A percentile compares a stretch with the other conserved stretches of the same genome.
These are phyloP conservation scores for Cryptococcus sp. DNA, from an alignment of 1,284 basidiomycete genomes.

Conservation along the genomic window DNA sequence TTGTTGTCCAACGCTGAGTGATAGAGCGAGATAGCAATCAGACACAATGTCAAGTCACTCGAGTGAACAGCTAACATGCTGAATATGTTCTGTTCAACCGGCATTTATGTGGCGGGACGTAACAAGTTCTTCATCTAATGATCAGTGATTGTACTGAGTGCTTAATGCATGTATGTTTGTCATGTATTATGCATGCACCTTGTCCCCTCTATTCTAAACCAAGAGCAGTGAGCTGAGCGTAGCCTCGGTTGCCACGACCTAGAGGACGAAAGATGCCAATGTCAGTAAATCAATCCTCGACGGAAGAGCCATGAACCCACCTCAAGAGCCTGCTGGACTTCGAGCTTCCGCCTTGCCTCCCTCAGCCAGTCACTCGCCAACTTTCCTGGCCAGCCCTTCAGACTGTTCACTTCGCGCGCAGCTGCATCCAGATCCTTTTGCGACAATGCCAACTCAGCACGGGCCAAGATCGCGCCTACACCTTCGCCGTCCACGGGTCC, in stretches of 20 bases:
- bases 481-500: conserved; percentile 72
- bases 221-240: conserved; percentile 60
- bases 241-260: conserved; percentile 84
- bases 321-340: conserved; percentile 91
- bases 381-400: conserved; percentile 80
- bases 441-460: conserved; percentile 87
- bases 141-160: too few relatives aligned
- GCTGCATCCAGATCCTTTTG: conserved; percentile 93
- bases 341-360: conserved; percentile 82
- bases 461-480: conserved; percentile 78
- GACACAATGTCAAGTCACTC: too few relatives aligned
- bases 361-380: conserved; percentile 88
- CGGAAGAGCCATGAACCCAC: conserved; percentile 55
- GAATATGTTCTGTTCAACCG: too few relatives aligned
- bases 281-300: conserved; percentile 3
- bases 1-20: too few relatives aligned
- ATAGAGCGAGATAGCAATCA: too few relatives aligned
- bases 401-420: conserved; percentile 85
- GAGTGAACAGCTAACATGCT: too few relatives aligned
- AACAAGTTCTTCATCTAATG: too few relatives aligned
- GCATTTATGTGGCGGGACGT: too few relatives aligned
- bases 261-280: background rate
- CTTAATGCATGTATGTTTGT: background rate
- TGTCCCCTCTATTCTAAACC: conserved; percentile 29
- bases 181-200: conserved; percentile 11